Evolutionary conservation across 257 asterid genomes (phyloP).

Genomic region (Ilex aquifolium): DNA sequence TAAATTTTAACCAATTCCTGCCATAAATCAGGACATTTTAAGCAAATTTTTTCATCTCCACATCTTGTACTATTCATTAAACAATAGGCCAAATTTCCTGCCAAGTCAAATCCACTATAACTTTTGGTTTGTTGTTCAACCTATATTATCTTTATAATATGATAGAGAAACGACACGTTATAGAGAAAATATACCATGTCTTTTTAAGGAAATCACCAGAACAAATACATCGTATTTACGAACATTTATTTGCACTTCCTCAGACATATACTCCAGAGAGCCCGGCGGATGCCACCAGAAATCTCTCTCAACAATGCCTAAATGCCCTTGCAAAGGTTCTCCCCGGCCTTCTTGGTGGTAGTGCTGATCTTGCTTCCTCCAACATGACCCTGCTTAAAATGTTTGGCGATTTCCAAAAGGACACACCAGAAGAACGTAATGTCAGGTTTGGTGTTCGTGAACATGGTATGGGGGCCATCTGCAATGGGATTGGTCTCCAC

Average conservation of each 20-base stretch:
- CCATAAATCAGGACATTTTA: too few relatives aligned
- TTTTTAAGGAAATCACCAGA: too few relatives aligned
- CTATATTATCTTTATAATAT: too few relatives aligned
- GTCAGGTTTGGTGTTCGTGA: conserved; percentile 71
- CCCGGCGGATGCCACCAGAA: conserved; percentile 66
- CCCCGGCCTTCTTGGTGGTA: conserved; percentile 84
- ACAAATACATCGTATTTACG: too few relatives aligned
- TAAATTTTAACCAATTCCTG: too few relatives aligned
- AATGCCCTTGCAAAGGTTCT: conserved; percentile 75
- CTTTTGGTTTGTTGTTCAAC: too few relatives aligned
- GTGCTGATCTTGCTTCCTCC: conserved; percentile 90
- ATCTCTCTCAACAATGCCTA: conserved; percentile 56
- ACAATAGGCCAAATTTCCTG: too few relatives aligned
- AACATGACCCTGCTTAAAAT: conserved; percentile 76
- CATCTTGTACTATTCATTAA: too few relatives aligned
- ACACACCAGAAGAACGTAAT: conserved; percentile 62
- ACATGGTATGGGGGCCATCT: conserved; percentile 83
- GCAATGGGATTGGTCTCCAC: conserved; percentile 75
- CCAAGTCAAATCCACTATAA: too few relatives aligned
- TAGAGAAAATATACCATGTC: too few relatives aligned
- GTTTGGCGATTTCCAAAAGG: conserved; percentile 77
- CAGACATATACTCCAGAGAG: conserved; percentile 66
- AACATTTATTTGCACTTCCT: conserved; percentile 1
- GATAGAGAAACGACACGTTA: too few relatives aligned
- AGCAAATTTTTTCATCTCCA: too few relatives aligned